phyloP scores from a whole-genome alignment of 257 asterid species.

The Solanum sejunctum region DNA sequence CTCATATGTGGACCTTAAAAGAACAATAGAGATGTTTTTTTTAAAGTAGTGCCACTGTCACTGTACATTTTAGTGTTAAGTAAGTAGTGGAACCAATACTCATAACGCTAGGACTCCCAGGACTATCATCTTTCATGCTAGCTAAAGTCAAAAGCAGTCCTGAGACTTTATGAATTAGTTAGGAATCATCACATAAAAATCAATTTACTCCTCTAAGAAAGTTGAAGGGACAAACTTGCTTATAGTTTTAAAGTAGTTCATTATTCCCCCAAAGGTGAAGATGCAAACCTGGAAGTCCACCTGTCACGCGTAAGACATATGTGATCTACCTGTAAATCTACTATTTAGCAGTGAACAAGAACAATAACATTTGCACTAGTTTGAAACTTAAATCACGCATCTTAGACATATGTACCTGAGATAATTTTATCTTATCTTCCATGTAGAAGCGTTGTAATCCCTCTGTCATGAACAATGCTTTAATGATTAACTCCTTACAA shows the following conservation, averaged over 20 bases:
- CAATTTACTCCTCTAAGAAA: too few relatives aligned
- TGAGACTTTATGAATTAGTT: too few relatives aligned
- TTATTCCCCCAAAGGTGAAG: too few relatives aligned
- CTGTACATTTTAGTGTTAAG: background rate
- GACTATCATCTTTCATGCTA: slow-evolving; percentile 65
- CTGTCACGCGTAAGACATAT: slow-evolving; percentile 88
- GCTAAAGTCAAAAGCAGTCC: slow-evolving; percentile 59
- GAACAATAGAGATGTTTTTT: too few relatives aligned
- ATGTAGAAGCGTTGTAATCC: slow-evolving; percentile 90
- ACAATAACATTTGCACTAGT: background rate
- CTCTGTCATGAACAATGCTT: slow-evolving; percentile 22
- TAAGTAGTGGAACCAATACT: background rate
- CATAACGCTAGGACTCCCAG: slow-evolving; percentile 29
- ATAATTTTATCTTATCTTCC: slow-evolving; percentile 83
- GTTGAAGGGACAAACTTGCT: too few relatives aligned
- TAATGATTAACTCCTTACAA: background rate
- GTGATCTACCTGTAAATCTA: slow-evolving; percentile 62
- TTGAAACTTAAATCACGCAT: background rate
- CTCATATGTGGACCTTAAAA: too few relatives aligned
- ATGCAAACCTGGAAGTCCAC: slow-evolving; percentile 66
- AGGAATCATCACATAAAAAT: too few relatives aligned
- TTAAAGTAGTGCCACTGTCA: background rate
- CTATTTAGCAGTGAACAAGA: background rate
- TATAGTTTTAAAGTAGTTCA: too few relatives aligned
- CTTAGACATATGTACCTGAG: slow-evolving; percentile 42